Evolutionary conservation across 345 rosid species (phyloP), one percentile per base, ranked within the genome.

Genomic region (Raphanus sativus): DNA sequence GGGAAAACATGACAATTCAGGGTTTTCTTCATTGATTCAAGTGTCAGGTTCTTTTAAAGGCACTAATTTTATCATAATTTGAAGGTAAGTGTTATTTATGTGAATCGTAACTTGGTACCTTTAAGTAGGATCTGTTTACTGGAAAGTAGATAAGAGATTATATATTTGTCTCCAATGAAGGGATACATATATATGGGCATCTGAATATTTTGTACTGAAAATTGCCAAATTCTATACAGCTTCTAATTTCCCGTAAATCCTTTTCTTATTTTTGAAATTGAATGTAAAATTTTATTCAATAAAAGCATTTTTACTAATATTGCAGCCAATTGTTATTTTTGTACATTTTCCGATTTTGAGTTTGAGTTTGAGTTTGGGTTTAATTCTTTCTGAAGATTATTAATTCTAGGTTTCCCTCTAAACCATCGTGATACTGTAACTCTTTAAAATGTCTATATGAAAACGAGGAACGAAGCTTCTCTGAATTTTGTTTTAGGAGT

Each of bases 1-100:
- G 82, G 82, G 78, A 79, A 79, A 79, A 32, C 52, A 79, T 79
- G 82, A 69, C 71, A 78, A 48, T 67, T 67, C 82, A 79, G 82
- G 82, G 65, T 74, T 74, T 50, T 79, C 6, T 56, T 50, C 25
- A 17, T 36, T 76, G 15, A 54, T 54, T 38, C 26, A 62, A 4
- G 25, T 17, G 25, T 58, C 26, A 7, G 29, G 26, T 68, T 45
- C 40, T 34, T 69, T 50, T 21, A 52, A 52, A 28, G 28, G 29
- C 67, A 17, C 30, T 13, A 40, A 6, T 75, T 24, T 25, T 33
- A 36, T 38, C 66, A 58, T 56, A 65, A 40, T 38, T 56, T 40
- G 17, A 29, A 77, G 80, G 80, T 77, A 63, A 70, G 55, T 70
- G 36, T 26, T 68, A 30, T 68, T 1, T 52, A 9, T 52, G 33